A percentile compares a stretch with the other conserved stretches of the same genome.
phyloP scores from a whole-genome alignment of 768 basidiomycete genomes.

The Goffeauzyma gilvescens region DNA sequence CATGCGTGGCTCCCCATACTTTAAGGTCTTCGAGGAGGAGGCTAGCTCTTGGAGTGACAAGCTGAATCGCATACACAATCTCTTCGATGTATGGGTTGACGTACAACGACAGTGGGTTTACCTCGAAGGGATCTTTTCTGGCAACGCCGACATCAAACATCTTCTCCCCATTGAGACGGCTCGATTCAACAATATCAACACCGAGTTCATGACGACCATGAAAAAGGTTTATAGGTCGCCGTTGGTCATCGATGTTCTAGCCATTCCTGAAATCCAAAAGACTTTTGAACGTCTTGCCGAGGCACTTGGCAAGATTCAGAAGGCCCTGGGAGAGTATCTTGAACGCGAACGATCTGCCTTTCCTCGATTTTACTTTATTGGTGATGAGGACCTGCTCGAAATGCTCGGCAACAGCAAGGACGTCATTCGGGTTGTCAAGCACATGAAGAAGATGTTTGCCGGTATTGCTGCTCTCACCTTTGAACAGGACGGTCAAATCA shows the following conservation, averaged over 20 bases:
- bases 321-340: constrained; percentile 94
- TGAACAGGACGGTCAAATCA: constrained; percentile 53
- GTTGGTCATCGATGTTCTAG: constrained; percentile 88
- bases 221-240: constrained; percentile 99
- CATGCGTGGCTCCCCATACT: constrained; percentile 96
- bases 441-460: constrained; percentile 99
- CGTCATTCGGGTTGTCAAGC: constrained; percentile 93
- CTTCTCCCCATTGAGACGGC: constrained; percentile 88
- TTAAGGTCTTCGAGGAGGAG: constrained; percentile 46
- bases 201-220: constrained; percentile 95
- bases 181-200: constrained; percentile 97
- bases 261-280: constrained; percentile 89
- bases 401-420: constrained; percentile 99
- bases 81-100: constrained; percentile 99
- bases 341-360: constrained; percentile 94
- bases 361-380: constrained; percentile 98
- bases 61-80: constrained; percentile 82
- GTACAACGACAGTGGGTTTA: constrained; percentile 99
- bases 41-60: constrained; percentile 88
- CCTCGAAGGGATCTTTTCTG: constrained; percentile 97
- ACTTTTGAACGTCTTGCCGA: constrained; percentile 91
- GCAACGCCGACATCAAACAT: constrained; percentile 98
- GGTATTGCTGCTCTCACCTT: constrained; percentile 76
- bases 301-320: constrained; percentile 92
- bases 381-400: constrained; percentile 93